Percentiles rank a stretch among this genome's conserved stretches.
phyloP scores from a whole-genome alignment of 2,329 filamentous ascomycete genomes.

The Hymenoscyphus linearis region DNA sequence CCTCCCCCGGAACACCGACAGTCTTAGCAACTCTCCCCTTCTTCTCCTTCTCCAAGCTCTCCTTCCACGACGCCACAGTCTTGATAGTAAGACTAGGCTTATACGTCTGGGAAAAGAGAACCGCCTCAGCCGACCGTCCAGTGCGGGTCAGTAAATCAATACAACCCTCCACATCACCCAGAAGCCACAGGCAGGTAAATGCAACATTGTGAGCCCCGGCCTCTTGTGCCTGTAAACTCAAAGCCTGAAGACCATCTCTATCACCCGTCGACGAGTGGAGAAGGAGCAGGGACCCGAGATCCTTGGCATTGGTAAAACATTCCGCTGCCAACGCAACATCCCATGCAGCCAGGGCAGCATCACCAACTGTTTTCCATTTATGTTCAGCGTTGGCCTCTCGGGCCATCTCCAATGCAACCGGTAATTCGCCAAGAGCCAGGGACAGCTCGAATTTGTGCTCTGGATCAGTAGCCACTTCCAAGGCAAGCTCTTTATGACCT shows the following conservation, averaged over 20 bases:
- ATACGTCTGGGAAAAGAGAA: conserved; percentile 91
- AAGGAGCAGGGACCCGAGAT: conserved; percentile 82
- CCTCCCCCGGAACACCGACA: conserved; percentile 75
- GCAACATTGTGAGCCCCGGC: conserved; percentile 85
- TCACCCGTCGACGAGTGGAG: conserved; percentile 84
- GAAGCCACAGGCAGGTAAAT: conserved; percentile 84
- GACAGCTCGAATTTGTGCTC: conserved; percentile 97
- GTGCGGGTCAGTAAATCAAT: conserved; percentile 75
- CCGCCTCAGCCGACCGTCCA: conserved; percentile 75
- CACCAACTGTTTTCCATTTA: conserved; percentile 97
- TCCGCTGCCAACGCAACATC: conserved; percentile 83
- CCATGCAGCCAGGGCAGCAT: conserved; percentile 82
- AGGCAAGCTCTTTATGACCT: conserved; percentile 90
- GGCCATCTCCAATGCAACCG: conserved; percentile 81
- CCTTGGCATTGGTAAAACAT: conserved; percentile 87
- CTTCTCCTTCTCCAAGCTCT: conserved; percentile 73
- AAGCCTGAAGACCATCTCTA: conserved; percentile 62
- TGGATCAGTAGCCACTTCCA: conserved; percentile 88
- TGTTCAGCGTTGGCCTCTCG: conserved; percentile 82
- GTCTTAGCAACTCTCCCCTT: conserved; percentile 81
- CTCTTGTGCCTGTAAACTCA: conserved; percentile 70
- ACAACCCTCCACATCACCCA: conserved; percentile 77
- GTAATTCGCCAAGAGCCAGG: conserved; percentile 73
- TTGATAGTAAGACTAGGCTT: conserved; percentile 70
- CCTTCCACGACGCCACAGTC: conserved; percentile 76